Conservation (phyloP, 495 filamentous ascomycete genomes). For the Penicillium ochrochloron region DNA sequence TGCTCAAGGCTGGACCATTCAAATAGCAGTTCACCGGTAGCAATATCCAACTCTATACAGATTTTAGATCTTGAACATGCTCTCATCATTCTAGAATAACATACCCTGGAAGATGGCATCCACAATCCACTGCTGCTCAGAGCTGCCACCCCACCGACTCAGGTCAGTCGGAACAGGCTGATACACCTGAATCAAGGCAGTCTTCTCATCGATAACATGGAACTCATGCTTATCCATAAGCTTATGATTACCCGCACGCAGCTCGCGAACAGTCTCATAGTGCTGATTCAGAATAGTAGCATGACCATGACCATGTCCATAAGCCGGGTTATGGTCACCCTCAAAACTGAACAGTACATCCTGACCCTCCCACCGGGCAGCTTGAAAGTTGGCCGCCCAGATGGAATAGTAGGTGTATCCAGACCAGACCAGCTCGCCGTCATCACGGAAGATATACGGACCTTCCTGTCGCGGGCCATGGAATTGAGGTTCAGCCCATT, state of each 20-base stretch:
- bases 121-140: slow-evolving; percentile 49
- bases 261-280: slow-evolving; percentile 58
- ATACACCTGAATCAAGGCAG: slow-evolving; percentile 47
- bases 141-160: slow-evolving; percentile 39
- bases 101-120: slow-evolving; percentile 49
- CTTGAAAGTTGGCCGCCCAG: slow-evolving; percentile 55
- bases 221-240: slow-evolving; percentile 60
- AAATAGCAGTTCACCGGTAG: slow-evolving; percentile 45
- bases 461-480: slow-evolving; percentile 60
- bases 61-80: not conserved
- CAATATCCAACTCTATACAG: slow-evolving; percentile 40
- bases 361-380: slow-evolving; percentile 53
- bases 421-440: slow-evolving; percentile 60
- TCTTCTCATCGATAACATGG: slow-evolving; percentile 49
- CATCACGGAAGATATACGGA: slow-evolving; percentile 59
- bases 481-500: slow-evolving; percentile 30
- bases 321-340: slow-evolving; percentile 56
- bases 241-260: slow-evolving; percentile 57
- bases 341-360: slow-evolving; percentile 59
- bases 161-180: slow-evolving; percentile 44
- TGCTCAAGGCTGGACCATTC: slow-evolving; percentile 50
- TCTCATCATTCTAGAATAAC: not conserved
- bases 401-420: slow-evolving; percentile 59
- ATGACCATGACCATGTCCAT: slow-evolving; percentile 59
- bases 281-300: slow-evolving; percentile 55